Evolutionary conservation across 768 basidiomycete genomes (phyloP).

Genomic region (Boletus rex-veris): DNA sequence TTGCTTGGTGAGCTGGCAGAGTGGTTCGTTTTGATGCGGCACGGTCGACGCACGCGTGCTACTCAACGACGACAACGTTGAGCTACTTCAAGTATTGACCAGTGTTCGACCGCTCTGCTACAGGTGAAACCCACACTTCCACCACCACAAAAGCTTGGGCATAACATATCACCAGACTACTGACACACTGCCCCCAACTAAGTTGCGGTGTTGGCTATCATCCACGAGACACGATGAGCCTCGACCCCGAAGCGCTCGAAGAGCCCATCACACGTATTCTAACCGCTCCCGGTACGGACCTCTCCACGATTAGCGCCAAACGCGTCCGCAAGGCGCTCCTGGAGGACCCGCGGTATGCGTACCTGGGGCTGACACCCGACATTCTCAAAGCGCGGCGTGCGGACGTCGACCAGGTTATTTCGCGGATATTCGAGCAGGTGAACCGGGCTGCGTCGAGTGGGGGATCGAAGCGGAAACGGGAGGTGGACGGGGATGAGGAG

Average conservation of each 20-base stretch:
- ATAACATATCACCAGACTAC: not conserved
- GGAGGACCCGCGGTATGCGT: conserved; percentile 33
- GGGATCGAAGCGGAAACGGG: conserved; percentile 27
- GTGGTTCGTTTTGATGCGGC: not conserved
- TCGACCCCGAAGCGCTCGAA: conserved; percentile 54
- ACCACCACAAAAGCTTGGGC: not conserved
- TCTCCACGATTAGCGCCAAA: conserved; percentile 81
- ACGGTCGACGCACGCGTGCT: conserved; percentile 2
- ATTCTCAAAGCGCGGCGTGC: conserved; percentile 63
- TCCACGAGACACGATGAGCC: conserved; percentile 38
- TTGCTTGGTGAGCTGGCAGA: conserved; percentile 18
- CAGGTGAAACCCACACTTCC: not conserved
- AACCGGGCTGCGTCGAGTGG: conserved; percentile 33
- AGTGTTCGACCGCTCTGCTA: not conserved
- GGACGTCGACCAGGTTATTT: conserved; percentile 68
- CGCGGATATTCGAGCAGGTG: conserved; percentile 59
- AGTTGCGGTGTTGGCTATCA: no score
- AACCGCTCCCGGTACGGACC: conserved; percentile 71
- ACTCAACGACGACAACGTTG: conserved; percentile 11
- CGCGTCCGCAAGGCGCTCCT: conserved; percentile 76
- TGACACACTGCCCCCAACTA: not conserved
- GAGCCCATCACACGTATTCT: conserved; percentile 66
- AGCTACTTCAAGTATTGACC: not conserved
- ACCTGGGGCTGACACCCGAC: conserved; percentile 52
- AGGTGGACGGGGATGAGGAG: conserved; percentile 19